A percentile compares a stretch with the other conserved stretches of the same genome.
Conservation (phyloP, 1,284 basidiomycete species). For the Ustilago tritici region DNA sequence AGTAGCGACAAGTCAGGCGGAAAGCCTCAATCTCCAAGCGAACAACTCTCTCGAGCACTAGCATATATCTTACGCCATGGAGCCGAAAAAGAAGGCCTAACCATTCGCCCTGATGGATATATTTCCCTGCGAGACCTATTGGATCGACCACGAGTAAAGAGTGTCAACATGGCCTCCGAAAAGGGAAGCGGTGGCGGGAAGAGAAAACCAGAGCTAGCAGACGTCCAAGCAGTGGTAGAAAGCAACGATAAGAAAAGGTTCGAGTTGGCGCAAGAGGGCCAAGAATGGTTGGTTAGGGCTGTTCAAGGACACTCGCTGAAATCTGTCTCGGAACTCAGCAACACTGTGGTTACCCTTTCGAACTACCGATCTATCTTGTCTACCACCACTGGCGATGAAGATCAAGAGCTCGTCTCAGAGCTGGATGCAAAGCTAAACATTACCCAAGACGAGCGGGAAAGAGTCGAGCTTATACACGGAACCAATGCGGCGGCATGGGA, state of each 20-base stretch:
- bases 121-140: constrained; percentile 76
- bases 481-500: constrained; percentile 72
- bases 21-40: constrained; percentile 10
- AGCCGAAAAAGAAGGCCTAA: constrained; percentile 79
- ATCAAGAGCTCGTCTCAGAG: not conserved
- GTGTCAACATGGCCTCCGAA: constrained; percentile 53
- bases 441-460: not conserved
- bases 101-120: constrained; percentile 83
- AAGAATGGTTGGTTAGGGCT: constrained; percentile 78
- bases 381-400: constrained; percentile 33
- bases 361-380: constrained; percentile 21
- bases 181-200: constrained; percentile 10
- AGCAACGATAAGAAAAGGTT: constrained; percentile 66
- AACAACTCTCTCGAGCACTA: constrained; percentile 79
- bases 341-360: constrained; percentile 32
- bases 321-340: constrained; percentile 72
- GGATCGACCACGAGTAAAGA: constrained; percentile 52
- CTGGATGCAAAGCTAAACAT: constrained; percentile 17
- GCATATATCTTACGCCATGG: constrained; percentile 88
- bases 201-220: constrained; percentile 35
- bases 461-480: constrained; percentile 58
- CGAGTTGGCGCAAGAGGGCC: constrained; percentile 58
- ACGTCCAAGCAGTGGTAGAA: constrained; percentile 52
- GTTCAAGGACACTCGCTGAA: constrained; percentile 90
- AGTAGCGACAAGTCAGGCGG: not conserved